Evolutionary conservation across 768 basidiomycete species (phyloP).

Genomic region (Boletales sp.): DNA sequence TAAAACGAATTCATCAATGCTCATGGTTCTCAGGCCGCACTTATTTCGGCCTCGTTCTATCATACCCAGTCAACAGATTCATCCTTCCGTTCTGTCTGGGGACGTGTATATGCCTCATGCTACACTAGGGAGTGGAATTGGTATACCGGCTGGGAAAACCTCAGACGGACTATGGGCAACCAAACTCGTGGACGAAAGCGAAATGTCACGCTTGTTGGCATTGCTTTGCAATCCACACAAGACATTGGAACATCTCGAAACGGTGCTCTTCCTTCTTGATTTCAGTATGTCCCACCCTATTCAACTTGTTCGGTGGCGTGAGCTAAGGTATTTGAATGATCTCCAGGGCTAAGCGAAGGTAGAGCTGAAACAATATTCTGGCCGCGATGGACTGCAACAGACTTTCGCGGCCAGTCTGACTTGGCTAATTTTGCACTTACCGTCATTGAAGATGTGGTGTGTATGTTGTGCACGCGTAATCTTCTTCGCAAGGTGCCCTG

Average conservation of each 20-base stretch:
- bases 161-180: not conserved
- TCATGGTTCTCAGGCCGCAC: not conserved
- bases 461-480: not conserved
- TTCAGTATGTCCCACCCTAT: not conserved
- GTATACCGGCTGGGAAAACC: not conserved
- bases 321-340: not conserved
- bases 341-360: not conserved
- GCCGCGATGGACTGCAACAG: not conserved
- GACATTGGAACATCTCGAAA: not conserved
- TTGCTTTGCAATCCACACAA: no score
- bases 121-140: not conserved
- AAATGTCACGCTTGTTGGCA: not conserved
- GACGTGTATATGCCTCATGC: not conserved
- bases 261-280: slow-evolving; percentile 8
- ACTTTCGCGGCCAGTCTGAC: not conserved
- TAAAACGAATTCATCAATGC: no score
- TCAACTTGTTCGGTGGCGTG: no score
- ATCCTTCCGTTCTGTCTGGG: not conserved
- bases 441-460: not conserved
- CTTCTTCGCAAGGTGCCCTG: not conserved
- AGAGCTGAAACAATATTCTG: not conserved
- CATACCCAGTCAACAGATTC: not conserved
- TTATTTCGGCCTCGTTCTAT: not conserved
- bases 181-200: not conserved
- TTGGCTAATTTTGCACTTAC: not conserved